These are phyloP conservation scores for Cadophora malorum DNA, from an alignment of 2,329 filamentous ascomycete genomes.

Conservation along the genomic window DNA sequence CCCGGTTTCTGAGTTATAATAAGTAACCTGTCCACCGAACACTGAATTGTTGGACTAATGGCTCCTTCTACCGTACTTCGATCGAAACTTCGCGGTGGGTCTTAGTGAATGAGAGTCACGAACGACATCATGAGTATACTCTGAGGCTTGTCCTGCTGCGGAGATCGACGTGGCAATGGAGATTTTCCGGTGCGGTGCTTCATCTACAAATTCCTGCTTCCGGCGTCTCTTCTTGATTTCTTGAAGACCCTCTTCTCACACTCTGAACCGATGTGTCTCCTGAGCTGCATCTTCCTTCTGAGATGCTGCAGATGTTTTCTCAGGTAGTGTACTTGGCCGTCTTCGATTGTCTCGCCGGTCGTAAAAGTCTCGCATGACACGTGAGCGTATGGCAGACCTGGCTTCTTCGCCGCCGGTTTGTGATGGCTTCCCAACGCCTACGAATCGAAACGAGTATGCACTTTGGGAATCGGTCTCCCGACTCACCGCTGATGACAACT, in stretches of 20 bases:
- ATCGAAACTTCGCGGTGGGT: not conserved
- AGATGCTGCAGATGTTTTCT: slow-evolving; percentile 23
- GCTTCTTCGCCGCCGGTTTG: slow-evolving; percentile 22
- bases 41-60: not conserved
- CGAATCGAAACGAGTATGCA: slow-evolving; percentile 30
- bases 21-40: too few relatives aligned
- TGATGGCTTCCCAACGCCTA: slow-evolving; percentile 27
- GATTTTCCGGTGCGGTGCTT: not conserved
- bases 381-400: slow-evolving; percentile 26
- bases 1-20: too few relatives aligned
- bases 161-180: not conserved
- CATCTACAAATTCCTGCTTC: not conserved
- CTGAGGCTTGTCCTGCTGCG: not conserved
- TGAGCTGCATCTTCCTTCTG: slow-evolving; percentile 20
- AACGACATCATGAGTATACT: not conserved
- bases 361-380: slow-evolving; percentile 31
- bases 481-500: not conserved
- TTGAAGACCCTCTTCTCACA: slow-evolving; percentile 25
- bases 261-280: slow-evolving; percentile 28
- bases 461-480: not conserved
- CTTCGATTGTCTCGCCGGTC: slow-evolving; percentile 18
- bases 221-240: slow-evolving; percentile 26
- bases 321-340: slow-evolving; percentile 4
- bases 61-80: not conserved
- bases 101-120: not conserved